phyloP scores from a whole-genome alignment of 2,329 filamentous ascomycete species.

The Calycina herbarum region DNA sequence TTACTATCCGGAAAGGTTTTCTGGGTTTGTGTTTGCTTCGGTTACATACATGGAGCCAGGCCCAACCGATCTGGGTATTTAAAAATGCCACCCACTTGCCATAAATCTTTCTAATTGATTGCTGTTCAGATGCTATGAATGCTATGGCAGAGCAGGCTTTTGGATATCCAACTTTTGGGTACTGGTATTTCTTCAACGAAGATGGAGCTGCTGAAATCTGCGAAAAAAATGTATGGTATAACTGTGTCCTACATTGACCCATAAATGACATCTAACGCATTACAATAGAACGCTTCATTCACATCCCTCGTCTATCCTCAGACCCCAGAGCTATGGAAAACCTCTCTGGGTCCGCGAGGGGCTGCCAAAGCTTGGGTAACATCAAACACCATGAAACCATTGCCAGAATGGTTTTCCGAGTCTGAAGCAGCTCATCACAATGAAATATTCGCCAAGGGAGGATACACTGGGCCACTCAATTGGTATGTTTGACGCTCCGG shows the following conservation, averaged over 20 bases:
- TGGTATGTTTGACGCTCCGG: neutral
- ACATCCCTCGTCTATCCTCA: conserved; percentile 1
- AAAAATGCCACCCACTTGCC: neutral
- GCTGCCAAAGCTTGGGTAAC: neutral
- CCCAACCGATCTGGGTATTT: conserved; percentile 10
- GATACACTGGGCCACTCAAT: conserved; percentile 1
- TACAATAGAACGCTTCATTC: conserved; percentile 1
- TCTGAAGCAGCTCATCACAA: conserved; percentile 6
- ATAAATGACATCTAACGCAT: neutral
- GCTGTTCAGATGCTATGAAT: conserved; percentile 14
- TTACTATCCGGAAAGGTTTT: conserved; percentile 16
- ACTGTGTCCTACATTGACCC: neutral
- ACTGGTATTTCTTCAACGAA: conserved; percentile 21
- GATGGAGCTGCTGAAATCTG: conserved; percentile 17
- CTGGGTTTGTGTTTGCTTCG: conserved; percentile 16
- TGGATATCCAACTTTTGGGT: conserved; percentile 19
- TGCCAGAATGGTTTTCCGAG: conserved; percentile 4
- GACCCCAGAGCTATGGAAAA: neutral
- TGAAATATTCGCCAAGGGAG: neutral
- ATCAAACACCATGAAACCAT: neutral
- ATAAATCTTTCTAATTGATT: neutral
- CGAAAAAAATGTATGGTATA: neutral
- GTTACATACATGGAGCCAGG: conserved; percentile 17
- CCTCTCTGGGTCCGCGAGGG: neutral
- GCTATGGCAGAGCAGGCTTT: conserved; percentile 12